Conservation (phyloP, 1,284 basidiomycete species). For the Apiotrichum mycotoxinovorans region DNA sequence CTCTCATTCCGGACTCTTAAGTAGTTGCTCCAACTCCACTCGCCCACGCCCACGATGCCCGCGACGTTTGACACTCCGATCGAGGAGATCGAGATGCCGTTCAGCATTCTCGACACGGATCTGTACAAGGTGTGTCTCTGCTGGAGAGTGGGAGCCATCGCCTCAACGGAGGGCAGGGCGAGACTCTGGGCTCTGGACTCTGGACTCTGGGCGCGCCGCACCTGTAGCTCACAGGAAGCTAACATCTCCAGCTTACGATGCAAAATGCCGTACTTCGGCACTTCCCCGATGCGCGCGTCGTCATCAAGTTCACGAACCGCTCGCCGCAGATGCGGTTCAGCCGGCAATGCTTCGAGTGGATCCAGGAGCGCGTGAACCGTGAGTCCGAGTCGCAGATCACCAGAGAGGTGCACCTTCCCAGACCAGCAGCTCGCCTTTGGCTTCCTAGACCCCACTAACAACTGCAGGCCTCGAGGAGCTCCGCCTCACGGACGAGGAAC, state of each 20-base stretch:
- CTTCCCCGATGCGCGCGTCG: slow-evolving; percentile 64
- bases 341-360: slow-evolving; percentile 63
- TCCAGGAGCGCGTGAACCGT: slow-evolving; percentile 66
- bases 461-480: slow-evolving; percentile 65
- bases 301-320: slow-evolving; percentile 80
- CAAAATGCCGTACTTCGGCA: slow-evolving; percentile 86
- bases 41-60: not conserved
- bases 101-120: slow-evolving; percentile 87
- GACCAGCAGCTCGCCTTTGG: not conserved
- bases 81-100: slow-evolving; percentile 46
- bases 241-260: slow-evolving; percentile 76
- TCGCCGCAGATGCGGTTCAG: slow-evolving; percentile 69
- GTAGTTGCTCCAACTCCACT: not conserved
- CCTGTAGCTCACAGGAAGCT: too few species aligned
- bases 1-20: not conserved
- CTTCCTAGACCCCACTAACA: slow-evolving; percentile 5
- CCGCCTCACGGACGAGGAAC: slow-evolving; percentile 62
- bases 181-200: too few species aligned
- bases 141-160: not conserved
- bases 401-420: too few species aligned
- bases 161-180: too few species aligned
- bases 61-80: slow-evolving; percentile 7
- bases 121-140: slow-evolving; percentile 73
- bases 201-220: too few species aligned
- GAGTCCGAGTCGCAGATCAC: slow-evolving; percentile 37